A percentile compares a stretch with the other conserved stretches of the same genome.
phyloP scores from a whole-genome alignment of 2,329 filamentous ascomycete species.

The Metarhizium brunneum region DNA sequence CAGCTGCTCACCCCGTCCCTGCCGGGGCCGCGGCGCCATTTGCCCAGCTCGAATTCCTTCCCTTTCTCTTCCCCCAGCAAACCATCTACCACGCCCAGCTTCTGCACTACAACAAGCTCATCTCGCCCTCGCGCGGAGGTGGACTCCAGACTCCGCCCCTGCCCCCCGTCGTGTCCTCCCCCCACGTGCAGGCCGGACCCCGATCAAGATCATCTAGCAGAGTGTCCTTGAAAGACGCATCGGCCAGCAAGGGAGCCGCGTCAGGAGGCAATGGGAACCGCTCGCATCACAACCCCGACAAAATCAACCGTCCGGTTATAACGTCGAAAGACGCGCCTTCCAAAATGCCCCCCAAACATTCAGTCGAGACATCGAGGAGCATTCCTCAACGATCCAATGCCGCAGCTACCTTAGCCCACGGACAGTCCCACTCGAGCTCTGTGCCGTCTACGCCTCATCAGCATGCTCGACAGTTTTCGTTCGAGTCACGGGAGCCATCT shows the following conservation, averaged over 20 bases:
- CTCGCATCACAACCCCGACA: conserved; percentile 44
- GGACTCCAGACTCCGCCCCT: conserved; percentile 48
- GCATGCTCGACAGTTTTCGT: conserved; percentile 72
- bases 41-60: conserved; percentile 43
- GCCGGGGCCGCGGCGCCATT: conserved; percentile 20
- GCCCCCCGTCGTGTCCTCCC: conserved; percentile 44
- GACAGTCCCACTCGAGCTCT: conserved; percentile 62
- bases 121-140: conserved; percentile 46
- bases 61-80: conserved; percentile 50
- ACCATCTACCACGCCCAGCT: conserved; percentile 53
- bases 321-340: conserved; percentile 42
- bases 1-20: conserved; percentile 11
- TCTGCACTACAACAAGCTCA: conserved; percentile 56
- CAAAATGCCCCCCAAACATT: conserved; percentile 42
- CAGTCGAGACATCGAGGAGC: conserved; percentile 20
- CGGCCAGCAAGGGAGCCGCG: conserved; percentile 35
- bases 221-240: conserved; percentile 45
- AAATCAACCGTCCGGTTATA: conserved; percentile 55
- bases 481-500: conserved; percentile 69
- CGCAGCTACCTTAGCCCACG: conserved; percentile 18
- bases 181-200: conserved; percentile 46
- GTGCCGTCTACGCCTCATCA: conserved; percentile 92
- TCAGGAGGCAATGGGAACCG: conserved; percentile 58
- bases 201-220: conserved; percentile 52
- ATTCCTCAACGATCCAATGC: conserved; percentile 19